Percentiles rank a stretch among this genome's conserved stretches.
Evolutionary conservation across 2,329 filamentous ascomycete species (phyloP).

Genomic region (Nothophoma quercina): DNA sequence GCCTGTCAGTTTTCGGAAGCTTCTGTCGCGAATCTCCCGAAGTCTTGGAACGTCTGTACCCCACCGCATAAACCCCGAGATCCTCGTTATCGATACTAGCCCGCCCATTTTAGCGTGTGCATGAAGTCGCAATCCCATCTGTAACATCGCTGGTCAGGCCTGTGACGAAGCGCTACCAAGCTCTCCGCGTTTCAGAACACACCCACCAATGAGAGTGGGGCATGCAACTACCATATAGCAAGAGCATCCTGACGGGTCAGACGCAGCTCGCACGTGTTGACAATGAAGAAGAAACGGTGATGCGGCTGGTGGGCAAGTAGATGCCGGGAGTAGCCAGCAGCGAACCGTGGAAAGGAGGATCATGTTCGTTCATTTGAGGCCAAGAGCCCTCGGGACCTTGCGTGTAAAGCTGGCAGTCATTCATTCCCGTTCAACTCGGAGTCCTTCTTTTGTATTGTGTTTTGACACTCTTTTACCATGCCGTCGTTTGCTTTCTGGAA

Average conservation of each 20-base stretch:
- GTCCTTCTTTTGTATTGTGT: conserved; percentile 2
- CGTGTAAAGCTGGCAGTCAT: background rate
- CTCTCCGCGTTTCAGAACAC: conserved; percentile 10
- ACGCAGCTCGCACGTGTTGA: background rate
- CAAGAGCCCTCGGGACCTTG: background rate
- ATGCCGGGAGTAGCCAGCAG: background rate
- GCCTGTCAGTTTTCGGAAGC: conserved; percentile 6
- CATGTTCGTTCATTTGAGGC: background rate
- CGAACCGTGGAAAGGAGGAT: conserved; percentile 1
- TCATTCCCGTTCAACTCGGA: conserved; percentile 3
- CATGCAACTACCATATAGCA: background rate
- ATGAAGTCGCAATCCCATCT: conserved; percentile 26
- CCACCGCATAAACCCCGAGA: conserved; percentile 9
- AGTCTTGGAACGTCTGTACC: background rate
- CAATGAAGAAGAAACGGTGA: conserved; percentile 22
- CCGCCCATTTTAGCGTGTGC: conserved; percentile 7
- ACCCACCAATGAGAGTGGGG: conserved; percentile 8
- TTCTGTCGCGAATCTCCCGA: conserved; percentile 6
- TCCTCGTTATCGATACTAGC: conserved; percentile 1
- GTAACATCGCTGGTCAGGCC: conserved; percentile 6
- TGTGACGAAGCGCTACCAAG: conserved; percentile 3
- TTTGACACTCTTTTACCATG: conserved; percentile 20
- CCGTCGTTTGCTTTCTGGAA: conserved; percentile 36
- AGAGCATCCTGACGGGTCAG: conserved; percentile 8
- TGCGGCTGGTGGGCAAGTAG: conserved; percentile 18